These are phyloP conservation scores for Termitomyces sp. DNA, from an alignment of 768 basidiomycete genomes.

Conservation along the genomic window DNA sequence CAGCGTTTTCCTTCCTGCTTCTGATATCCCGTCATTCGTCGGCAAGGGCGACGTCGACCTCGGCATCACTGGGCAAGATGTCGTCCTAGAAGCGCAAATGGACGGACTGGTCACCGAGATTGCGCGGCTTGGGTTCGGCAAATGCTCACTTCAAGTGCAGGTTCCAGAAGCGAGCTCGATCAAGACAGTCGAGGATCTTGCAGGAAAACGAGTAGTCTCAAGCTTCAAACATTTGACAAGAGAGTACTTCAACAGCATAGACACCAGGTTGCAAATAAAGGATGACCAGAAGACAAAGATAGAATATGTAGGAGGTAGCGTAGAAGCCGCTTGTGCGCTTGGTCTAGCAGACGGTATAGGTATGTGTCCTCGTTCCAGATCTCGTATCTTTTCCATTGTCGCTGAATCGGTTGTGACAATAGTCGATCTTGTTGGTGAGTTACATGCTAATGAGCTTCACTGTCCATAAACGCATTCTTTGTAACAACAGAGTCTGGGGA, in stretches of 20 bases:
- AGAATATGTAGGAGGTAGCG: conserved; percentile 95
- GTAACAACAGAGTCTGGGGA: conserved; percentile 82
- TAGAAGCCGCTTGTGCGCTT: conserved; percentile 95
- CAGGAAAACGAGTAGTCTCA: conserved; percentile 90
- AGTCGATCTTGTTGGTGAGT: conserved; percentile 93
- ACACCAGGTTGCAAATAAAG: conserved; percentile 45
- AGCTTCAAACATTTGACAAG: conserved; percentile 89
- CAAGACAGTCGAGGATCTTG: conserved; percentile 71
- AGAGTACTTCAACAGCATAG: conserved; percentile 69
- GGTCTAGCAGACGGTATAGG: conserved; percentile 97
- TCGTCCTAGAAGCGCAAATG: conserved; percentile 89
- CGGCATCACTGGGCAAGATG: conserved; percentile 97
- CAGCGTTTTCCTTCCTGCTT: conserved; percentile 94
- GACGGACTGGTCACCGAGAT: conserved; percentile 70
- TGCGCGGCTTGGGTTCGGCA: conserved; percentile 86
- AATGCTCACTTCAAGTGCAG: conserved; percentile 86
- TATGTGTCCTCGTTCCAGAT: conserved; percentile 28
- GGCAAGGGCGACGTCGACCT: conserved; percentile 96
- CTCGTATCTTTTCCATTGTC: not conserved
- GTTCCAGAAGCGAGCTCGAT: conserved; percentile 75
- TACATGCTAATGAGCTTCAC: not conserved
- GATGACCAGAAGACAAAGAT: conserved; percentile 69
- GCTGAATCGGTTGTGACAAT: conserved; percentile 9
- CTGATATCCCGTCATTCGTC: conserved; percentile 97
- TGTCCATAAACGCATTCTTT: not conserved